These are phyloP conservation scores for Coniophora puteana DNA, from an alignment of 1,284 basidiomycete species.

Conservation along the genomic window DNA sequence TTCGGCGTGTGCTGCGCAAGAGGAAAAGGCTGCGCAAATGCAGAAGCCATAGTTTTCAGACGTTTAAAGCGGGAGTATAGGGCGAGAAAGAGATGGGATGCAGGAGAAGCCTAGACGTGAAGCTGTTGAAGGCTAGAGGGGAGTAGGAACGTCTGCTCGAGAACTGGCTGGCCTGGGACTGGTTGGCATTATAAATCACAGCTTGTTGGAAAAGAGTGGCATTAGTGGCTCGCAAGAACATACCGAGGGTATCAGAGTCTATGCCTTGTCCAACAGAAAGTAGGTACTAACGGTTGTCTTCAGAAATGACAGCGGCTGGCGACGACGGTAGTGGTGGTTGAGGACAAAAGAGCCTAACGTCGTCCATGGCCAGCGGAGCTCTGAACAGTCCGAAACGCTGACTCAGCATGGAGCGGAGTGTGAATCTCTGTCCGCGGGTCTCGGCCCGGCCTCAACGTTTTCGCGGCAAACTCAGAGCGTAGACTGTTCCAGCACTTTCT, in stretches of 20 bases:
- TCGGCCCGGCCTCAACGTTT: too few species aligned
- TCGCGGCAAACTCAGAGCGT: too few species aligned
- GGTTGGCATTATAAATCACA: too few species aligned
- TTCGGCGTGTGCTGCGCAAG: slow-evolving; percentile 52
- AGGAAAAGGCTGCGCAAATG: slow-evolving; percentile 67
- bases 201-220: neutral
- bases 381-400: too few species aligned
- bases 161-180: too few species aligned
- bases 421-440: too few species aligned
- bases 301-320: slow-evolving; percentile 14
- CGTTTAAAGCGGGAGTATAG: neutral
- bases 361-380: slow-evolving; percentile 5
- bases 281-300: slow-evolving; percentile 6
- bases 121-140: slow-evolving; percentile 8
- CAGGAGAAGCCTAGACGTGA: slow-evolving; percentile 17
- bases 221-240: slow-evolving; percentile 9
- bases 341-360: slow-evolving; percentile 12
- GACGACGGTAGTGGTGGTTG: slow-evolving; percentile 20
- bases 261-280: slow-evolving; percentile 6
- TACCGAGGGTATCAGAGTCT: slow-evolving; percentile 13
- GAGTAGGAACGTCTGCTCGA: slow-evolving; percentile 12
- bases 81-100: slow-evolving; percentile 9
- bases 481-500: too few species aligned
- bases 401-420: too few species aligned
- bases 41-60: slow-evolving; percentile 40